A percentile compares a stretch with the other conserved stretches of the same genome.
phyloP scores from a whole-genome alignment of 805 yeast genomes.

The Candida silvatica region DNA sequence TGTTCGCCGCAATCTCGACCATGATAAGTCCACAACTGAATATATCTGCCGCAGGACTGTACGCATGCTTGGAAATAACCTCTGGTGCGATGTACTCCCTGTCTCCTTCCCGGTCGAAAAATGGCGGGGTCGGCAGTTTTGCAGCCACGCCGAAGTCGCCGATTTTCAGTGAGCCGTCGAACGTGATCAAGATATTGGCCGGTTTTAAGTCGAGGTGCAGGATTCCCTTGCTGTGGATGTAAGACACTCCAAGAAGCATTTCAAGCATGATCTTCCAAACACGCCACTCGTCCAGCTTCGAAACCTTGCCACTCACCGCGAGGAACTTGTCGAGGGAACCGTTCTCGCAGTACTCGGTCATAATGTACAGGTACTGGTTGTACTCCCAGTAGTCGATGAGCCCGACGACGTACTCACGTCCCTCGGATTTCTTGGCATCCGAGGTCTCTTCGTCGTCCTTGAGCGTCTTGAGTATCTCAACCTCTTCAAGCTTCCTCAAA shows the following conservation, averaged over 20 bases:
- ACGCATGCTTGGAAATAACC: constrained; percentile 69
- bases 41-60: constrained; percentile 89
- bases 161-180: constrained; percentile 88
- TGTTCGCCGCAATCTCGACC: constrained; percentile 94
- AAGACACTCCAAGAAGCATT: constrained; percentile 67
- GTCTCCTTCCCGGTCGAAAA: constrained; percentile 92
- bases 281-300: constrained; percentile 89
- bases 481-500: constrained; percentile 62
- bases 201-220: constrained; percentile 92
- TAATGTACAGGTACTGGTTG: constrained; percentile 68
- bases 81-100: constrained; percentile 98
- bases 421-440: constrained; percentile 17
- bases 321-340: constrained; percentile 82
- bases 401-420: constrained; percentile 59
- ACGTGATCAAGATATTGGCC: constrained; percentile 87
- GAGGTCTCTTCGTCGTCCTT: constrained; percentile 14
- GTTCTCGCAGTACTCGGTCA: constrained; percentile 91
- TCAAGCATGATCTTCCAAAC: constrained; percentile 95
- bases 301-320: constrained; percentile 64
- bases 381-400: constrained; percentile 83
- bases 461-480: constrained; percentile 48
- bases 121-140: constrained; percentile 59
- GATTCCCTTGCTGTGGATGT: constrained; percentile 68
- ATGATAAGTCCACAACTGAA: constrained; percentile 91
- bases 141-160: constrained; percentile 98